Conservation (phyloP, 768 basidiomycete genomes). For the Suillus luteus region DNA sequence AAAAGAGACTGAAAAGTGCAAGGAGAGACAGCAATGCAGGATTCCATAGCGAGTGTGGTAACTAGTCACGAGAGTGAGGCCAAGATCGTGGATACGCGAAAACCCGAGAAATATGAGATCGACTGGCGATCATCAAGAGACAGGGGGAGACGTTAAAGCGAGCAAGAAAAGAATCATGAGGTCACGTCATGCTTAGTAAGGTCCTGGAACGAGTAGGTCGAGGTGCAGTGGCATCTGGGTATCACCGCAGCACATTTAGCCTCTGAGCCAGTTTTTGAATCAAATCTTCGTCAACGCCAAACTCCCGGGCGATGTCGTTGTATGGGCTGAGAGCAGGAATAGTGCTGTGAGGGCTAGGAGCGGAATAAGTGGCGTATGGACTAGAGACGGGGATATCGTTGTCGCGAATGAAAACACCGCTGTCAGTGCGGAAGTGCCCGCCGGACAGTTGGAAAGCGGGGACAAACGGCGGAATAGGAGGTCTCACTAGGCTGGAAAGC, state of each 20-base stretch:
- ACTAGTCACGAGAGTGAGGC: constrained; percentile 16
- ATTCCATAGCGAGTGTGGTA: constrained; percentile 30
- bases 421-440: neutral
- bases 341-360: neutral
- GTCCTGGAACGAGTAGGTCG: constrained; percentile 12
- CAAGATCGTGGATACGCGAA: constrained; percentile 21
- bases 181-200: constrained; percentile 18
- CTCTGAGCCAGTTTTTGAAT: constrained; percentile 70
- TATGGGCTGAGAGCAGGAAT: constrained; percentile 31
- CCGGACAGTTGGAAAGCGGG: neutral
- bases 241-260: constrained; percentile 36
- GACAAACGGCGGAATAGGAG: neutral
- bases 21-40: constrained; percentile 25
- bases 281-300: constrained; percentile 69
- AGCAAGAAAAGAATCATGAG: constrained; percentile 29
- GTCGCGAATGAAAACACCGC: neutral
- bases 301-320: constrained; percentile 67
- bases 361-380: neutral
- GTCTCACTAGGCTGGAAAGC: constrained; percentile 32
- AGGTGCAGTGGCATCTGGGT: constrained; percentile 15
- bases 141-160: constrained; percentile 20
- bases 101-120: constrained; percentile 14
- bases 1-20: constrained; percentile 18
- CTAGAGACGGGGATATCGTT: neutral
- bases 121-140: constrained; percentile 12